Evolutionary conservation across 129 eudicot genomes (phyloP).

Genomic region (Sambucus nigra): DNA sequence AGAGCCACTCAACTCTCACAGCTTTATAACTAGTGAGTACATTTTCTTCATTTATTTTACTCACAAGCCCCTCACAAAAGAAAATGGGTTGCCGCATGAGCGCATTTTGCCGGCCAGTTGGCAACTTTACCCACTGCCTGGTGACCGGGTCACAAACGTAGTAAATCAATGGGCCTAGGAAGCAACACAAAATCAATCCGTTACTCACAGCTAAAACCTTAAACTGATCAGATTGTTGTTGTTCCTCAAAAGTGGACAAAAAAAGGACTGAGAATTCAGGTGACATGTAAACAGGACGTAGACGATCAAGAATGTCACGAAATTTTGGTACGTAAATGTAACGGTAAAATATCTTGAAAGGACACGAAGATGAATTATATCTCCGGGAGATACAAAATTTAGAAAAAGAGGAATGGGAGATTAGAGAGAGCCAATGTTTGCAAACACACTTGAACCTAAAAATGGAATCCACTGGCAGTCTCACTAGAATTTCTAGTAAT

Average conservation of each 20-base stretch:
- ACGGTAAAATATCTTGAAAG: conserved; percentile 34
- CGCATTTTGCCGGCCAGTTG: conserved; percentile 23
- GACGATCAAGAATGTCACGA: conserved; percentile 29
- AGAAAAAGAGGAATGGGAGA: conserved; percentile 31
- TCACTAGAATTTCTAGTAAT: conserved; percentile 29
- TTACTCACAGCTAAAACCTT: conserved; percentile 37
- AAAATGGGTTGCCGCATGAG: conserved; percentile 29
- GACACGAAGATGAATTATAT: neutral
- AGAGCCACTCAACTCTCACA: conserved; percentile 30
- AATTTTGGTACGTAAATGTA: conserved; percentile 39
- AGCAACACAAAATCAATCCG: conserved; percentile 40
- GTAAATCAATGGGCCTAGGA: conserved; percentile 39
- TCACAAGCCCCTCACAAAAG: conserved; percentile 43
- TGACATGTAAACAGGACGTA: conserved; percentile 32
- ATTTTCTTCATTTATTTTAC: conserved; percentile 26
- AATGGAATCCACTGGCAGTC: conserved; percentile 36
- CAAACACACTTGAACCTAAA: conserved; percentile 40
- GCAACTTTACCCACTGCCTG: conserved; percentile 37
- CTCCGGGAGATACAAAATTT: conserved; percentile 19
- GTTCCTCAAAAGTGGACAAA: conserved; percentile 42
- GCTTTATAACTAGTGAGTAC: conserved; percentile 31
- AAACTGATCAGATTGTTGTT: conserved; percentile 43
- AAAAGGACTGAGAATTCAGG: conserved; percentile 30
- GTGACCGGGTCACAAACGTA: conserved; percentile 53
- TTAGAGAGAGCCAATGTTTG: conserved; percentile 33